phyloP scores from a whole-genome alignment of 805 yeast species.

The Candida mattraensis region DNA sequence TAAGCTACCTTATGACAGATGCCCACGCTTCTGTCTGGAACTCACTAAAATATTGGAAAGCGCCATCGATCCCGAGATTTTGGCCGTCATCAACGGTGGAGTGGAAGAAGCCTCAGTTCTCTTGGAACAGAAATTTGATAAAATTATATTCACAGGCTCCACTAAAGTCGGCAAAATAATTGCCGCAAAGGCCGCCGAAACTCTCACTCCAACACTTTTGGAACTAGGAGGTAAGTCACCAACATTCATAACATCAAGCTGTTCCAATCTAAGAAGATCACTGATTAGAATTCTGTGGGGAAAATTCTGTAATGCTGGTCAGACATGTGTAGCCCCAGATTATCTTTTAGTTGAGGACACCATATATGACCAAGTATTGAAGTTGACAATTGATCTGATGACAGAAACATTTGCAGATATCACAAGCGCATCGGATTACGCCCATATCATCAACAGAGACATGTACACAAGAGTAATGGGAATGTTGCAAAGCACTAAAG shows the following conservation, averaged over 20 bases:
- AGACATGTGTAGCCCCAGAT: slow-evolving; percentile 89
- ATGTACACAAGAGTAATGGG: slow-evolving; percentile 49
- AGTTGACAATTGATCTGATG: slow-evolving; percentile 39
- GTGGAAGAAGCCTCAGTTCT: slow-evolving; percentile 57
- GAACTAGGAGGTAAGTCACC: slow-evolving; percentile 97
- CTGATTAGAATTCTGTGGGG: slow-evolving; percentile 70
- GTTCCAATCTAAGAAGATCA: slow-evolving; percentile 40
- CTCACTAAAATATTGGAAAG: slow-evolving; percentile 54
- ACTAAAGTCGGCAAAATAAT: slow-evolving; percentile 72
- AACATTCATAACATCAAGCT: slow-evolving; percentile 57
- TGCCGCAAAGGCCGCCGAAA: slow-evolving; percentile 79
- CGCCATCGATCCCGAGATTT: slow-evolving; percentile 54
- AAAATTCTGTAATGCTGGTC: slow-evolving; percentile 79
- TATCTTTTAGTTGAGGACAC: slow-evolving; percentile 67
- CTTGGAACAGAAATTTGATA: slow-evolving; percentile 65
- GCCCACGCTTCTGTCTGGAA: slow-evolving; percentile 59
- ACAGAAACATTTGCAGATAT: slow-evolving; percentile 47
- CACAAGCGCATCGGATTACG: slow-evolving; percentile 39
- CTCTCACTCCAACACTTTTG: slow-evolving; percentile 73
- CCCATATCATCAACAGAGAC: slow-evolving; percentile 60
- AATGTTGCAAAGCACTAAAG: slow-evolving; percentile 49
- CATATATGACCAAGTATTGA: slow-evolving; percentile 53
- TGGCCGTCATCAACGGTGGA: slow-evolving; percentile 72
- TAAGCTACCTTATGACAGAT: slow-evolving; percentile 68
- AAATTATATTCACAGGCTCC: slow-evolving; percentile 86